Base-by-base conservation (phyloP, 2,329 filamentous ascomycete species). In the Leptographium galeiforme region DNA sequence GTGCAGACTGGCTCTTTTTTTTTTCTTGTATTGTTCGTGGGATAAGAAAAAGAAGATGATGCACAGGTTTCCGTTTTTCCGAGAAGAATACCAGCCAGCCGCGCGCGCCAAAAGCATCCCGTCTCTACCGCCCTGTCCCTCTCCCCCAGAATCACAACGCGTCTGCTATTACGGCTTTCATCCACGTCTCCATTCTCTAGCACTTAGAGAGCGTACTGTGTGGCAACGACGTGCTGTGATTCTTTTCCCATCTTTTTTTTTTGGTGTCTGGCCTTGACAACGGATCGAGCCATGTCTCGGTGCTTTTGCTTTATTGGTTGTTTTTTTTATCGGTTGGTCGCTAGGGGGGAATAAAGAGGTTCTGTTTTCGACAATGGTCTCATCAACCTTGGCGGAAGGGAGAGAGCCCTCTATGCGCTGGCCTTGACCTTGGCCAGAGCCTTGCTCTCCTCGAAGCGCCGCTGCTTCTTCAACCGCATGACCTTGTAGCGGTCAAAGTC, bases 401-500 rank as follows among this genome's bases (percentile, higher is more conserved):
- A n/a, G 34, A 36, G 12, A 36, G 8, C 8, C 34, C 50, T 50
- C 75, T 86, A 88, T 72, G 86, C 84, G 66, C 84, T 76, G 66
- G 86, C 84, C 79, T 86, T 87, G 76, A 95, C 78, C 83, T 95
- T 95, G 71, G 89, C 88, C 70, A 94, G 80, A 68, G 88, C 85
- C 86, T 96, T 97, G 77, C 86, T 86, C 76, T 95, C 85, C 81
- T 96, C 90, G 78, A 94, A 97, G 72, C 90, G 87, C 73, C 90
- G 88, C 85, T 96, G 90, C 85, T 98, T 98, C 86, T 91, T 94
- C 77, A 97, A 81, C 75, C 91, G 85, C 83, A 97, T 81, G 67
- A 97, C 93, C 87, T 98, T 96, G 89, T 97, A 98, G 74, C 93
- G 86, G 81, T 98, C 93, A 71, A 98, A 98, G 82, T 98, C 93